Base-by-base conservation (phyloP, 1,139 yeast species). In the Pichia sp. region DNA sequence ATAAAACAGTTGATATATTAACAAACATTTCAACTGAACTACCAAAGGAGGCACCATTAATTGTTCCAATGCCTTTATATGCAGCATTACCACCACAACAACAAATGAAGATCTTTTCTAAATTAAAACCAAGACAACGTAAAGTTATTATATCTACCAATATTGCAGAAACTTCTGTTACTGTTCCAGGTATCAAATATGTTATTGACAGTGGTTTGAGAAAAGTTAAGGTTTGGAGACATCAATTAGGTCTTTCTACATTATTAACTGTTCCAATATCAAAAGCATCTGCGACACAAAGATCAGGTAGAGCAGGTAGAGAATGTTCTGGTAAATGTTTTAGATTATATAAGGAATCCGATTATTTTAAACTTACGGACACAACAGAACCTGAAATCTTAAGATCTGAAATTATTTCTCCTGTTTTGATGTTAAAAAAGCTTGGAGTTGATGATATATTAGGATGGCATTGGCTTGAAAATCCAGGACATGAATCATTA, bases 241-340 rank as follows among this genome's bases (percentile, higher is more conserved):
- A 91, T 55, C 88, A 82, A 53, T 66, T 89, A 32, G 97, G 97
- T 0, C 71, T 91, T 34, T 93, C 96, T 11, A 85, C 97, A 0
- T 73, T 91, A 56, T 67, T 89, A 38, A 88, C 96, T 0, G 87
- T 93, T 0, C 91, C 98, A 1, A 81, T 93, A 16, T 88, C 97
- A 0, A 88, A 85, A 56, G 95, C 97, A 0, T 84, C 95, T 31
- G 98, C 98, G 0, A 76, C 83, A 33, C 99, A 91, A 66, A 72
- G 99, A 63, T 81, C 93, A 44, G 99, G 99, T 61, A 85, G 99
- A 72, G 98, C 98, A 22, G 99, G 99, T 51, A 86, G 99, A 76
- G 97, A 91, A 65, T 72, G 77, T 7, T 78, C 84, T 32, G 99
- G 99, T 39, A 91, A 89, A 60, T 88, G 94, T 31, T 91, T 73